Evolutionary conservation across 257 asterid species (phyloP).

Genomic region (Solanum peruvianum): DNA sequence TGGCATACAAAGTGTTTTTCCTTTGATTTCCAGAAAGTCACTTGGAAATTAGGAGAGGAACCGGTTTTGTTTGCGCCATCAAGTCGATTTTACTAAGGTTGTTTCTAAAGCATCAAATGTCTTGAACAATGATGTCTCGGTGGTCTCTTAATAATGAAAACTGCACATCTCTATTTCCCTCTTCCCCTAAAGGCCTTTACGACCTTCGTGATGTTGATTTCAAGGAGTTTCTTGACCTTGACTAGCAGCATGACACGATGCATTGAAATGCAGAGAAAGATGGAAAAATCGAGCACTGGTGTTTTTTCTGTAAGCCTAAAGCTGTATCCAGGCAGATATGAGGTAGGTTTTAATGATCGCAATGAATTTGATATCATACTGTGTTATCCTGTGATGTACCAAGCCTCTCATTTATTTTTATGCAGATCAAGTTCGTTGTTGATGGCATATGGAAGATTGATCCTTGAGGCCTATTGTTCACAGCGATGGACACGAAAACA

Average conservation of each 20-base stretch:
- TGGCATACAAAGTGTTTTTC: neutral
- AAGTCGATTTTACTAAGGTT: neutral
- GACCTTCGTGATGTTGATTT: neutral
- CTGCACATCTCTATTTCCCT: neutral
- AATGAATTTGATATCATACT: neutral
- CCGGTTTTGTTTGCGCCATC: neutral
- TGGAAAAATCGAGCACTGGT: conserved; percentile 58
- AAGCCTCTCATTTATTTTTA: neutral
- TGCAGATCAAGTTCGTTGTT: conserved; percentile 82
- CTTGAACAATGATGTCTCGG: neutral
- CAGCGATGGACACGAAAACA: conserved; percentile 55
- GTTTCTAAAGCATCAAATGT: neutral
- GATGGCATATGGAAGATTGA: conserved; percentile 83
- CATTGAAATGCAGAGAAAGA: conserved; percentile 60
- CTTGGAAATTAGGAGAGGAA: neutral
- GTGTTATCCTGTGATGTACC: neutral
- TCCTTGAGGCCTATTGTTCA: conserved; percentile 50
- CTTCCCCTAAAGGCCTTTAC: neutral
- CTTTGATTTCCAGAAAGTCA: neutral
- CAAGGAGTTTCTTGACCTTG: neutral
- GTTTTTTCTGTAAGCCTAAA: conserved; percentile 43
- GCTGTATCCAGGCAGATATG: conserved; percentile 88
- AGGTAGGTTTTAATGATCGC: conserved; percentile 24
- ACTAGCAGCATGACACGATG: conserved; percentile 1
- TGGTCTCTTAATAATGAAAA: neutral